phyloP scores from a whole-genome alignment of 1,284 basidiomycete species.

The Ustilago nuda region DNA sequence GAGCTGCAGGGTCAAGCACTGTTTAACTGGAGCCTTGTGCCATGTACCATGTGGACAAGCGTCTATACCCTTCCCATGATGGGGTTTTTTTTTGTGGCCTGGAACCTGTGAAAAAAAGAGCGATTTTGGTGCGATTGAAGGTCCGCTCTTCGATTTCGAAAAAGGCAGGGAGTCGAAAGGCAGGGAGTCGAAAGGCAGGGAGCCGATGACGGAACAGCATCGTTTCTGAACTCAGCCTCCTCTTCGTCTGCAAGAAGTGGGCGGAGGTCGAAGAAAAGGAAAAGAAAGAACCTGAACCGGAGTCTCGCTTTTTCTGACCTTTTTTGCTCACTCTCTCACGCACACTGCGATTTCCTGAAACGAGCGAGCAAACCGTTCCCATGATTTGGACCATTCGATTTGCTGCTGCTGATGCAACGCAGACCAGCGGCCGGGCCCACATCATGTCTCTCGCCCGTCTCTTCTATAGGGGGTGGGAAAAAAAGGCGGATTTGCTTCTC shows the following conservation, averaged over 20 bases:
- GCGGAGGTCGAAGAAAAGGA: background rate
- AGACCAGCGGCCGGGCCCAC: background rate
- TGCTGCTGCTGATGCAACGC: background rate
- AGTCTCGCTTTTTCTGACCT: background rate
- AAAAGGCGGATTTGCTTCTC: background rate
- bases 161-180: conserved; percentile 6
- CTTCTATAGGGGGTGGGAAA: background rate
- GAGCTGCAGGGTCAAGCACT: conserved; percentile 34
- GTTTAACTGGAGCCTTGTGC: conserved; percentile 18
- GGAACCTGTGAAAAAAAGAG: background rate
- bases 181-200: conserved; percentile 7
- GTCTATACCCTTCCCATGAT: background rate
- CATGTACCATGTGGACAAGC: background rate
- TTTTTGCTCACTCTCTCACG: background rate
- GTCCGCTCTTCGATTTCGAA: background rate
- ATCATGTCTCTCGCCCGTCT: background rate
- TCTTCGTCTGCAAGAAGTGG: background rate
- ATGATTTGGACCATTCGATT: background rate
- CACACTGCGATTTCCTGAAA: background rate
- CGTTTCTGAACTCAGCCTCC: background rate
- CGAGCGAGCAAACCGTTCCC: background rate
- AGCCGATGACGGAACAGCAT: conserved; percentile 5
- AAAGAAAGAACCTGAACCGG: background rate
- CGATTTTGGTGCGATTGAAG: background rate
- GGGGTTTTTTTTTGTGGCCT: background rate